These are phyloP conservation scores for Trichoderma brevicompactum DNA, from an alignment of 2,329 filamentous ascomycete species.

Conservation along the genomic window DNA sequence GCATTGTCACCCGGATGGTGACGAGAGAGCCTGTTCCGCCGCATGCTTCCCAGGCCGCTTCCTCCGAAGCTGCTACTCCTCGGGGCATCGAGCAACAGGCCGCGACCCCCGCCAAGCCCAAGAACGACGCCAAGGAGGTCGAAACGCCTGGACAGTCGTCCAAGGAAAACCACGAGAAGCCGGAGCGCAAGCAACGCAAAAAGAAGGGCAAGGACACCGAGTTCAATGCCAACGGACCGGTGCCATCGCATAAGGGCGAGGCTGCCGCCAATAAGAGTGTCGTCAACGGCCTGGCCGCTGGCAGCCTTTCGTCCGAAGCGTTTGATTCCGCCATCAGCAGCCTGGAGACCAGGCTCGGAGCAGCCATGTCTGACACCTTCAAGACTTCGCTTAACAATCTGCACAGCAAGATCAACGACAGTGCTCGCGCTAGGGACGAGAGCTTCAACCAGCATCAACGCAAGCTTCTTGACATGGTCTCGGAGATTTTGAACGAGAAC, in stretches of 20 bases:
- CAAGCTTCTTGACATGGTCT: conserved; percentile 61
- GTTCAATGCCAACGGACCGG: conserved; percentile 46
- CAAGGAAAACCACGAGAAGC: conserved; percentile 57
- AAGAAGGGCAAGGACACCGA: conserved; percentile 68
- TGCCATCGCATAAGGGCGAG: conserved; percentile 38
- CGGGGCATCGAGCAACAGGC: conserved; percentile 40
- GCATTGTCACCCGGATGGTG: conserved; percentile 42
- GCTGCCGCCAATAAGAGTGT: conserved; percentile 41
- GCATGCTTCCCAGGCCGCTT: conserved; percentile 30
- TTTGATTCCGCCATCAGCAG: conserved; percentile 59
- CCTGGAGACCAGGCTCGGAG: conserved; percentile 57
- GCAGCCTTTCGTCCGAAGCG: conserved; percentile 49
- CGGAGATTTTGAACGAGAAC: conserved; percentile 64
- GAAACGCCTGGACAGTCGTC: conserved; percentile 48
- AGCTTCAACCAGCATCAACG: conserved; percentile 59
- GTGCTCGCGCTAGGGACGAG: conserved; percentile 58
- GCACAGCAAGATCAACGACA: conserved; percentile 67
- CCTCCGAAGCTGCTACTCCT: conserved; percentile 35
- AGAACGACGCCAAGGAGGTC: conserved; percentile 53
- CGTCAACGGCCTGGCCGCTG: conserved; percentile 32
- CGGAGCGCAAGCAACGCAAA: conserved; percentile 65
- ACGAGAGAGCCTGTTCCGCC: conserved; percentile 42
- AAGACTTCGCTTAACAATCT: conserved; percentile 64
- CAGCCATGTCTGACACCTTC: conserved; percentile 55
- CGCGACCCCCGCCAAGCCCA: conserved; percentile 45